Evolutionary conservation across 108 stramenopile genomes (phyloP).

Genomic region (Pseudonitzschia pungens): DNA sequence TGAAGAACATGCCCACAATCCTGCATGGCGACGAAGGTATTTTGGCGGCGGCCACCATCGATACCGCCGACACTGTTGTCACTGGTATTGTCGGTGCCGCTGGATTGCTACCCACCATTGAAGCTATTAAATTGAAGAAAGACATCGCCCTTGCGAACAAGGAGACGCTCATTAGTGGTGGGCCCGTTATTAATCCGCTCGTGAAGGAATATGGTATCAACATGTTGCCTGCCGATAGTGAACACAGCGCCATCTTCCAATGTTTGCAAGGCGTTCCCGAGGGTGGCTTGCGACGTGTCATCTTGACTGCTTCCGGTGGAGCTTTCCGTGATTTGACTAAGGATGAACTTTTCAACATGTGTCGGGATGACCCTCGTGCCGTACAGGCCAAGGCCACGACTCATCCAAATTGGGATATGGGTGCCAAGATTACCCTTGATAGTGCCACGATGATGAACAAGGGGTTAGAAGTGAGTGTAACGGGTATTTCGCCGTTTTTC

Average conservation of each 20-base stretch:
- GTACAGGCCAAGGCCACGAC: slow-evolving; percentile 94
- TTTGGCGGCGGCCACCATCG: slow-evolving; percentile 75
- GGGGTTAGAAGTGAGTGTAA: slow-evolving; percentile 85
- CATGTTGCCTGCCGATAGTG: slow-evolving; percentile 95
- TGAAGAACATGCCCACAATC: slow-evolving; percentile 69
- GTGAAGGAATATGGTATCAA: slow-evolving; percentile 91
- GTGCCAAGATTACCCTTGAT: slow-evolving; percentile 94
- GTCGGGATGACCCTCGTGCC: slow-evolving; percentile 73
- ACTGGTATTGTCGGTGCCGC: slow-evolving; percentile 97
- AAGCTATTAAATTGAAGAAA: slow-evolving; percentile 92
- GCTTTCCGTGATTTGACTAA: slow-evolving; percentile 94
- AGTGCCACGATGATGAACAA: slow-evolving; percentile 99
- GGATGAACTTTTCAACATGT: slow-evolving; percentile 87
- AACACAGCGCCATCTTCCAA: slow-evolving; percentile 97
- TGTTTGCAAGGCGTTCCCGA: slow-evolving; percentile 94
- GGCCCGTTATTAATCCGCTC: slow-evolving; percentile 94
- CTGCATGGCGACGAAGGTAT: slow-evolving; percentile 83
- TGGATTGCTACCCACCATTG: slow-evolving; percentile 91
- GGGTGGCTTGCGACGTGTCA: slow-evolving; percentile 86
- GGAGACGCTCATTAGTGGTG: slow-evolving; percentile 97
- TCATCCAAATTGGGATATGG: slow-evolving; percentile 97
- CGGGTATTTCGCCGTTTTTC: not conserved
- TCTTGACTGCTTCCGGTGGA: slow-evolving; percentile 94
- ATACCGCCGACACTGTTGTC: slow-evolving; percentile 84
- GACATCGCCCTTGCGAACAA: slow-evolving; percentile 97